Evolutionary conservation across 352 stramenopile genomes (phyloP), one percentile per base, ranked within the genome.

Genomic region (Globisporangium spinosum): DNA sequence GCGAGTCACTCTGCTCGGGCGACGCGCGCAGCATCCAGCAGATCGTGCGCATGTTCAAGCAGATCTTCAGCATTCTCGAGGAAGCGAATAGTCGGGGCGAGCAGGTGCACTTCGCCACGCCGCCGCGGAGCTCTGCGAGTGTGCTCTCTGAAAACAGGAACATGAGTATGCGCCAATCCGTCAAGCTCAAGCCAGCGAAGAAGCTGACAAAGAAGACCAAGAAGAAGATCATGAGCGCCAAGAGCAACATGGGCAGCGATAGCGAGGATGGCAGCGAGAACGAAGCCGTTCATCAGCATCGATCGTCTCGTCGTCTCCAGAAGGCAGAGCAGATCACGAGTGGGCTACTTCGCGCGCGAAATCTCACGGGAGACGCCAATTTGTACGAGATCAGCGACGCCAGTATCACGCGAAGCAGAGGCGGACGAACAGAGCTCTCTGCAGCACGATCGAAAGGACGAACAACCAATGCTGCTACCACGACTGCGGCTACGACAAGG

Each of bases 1-100:
- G 89, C 15, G 63, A 70, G 29, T 57, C 68, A 25, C 63, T 93
- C 9, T 91, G 83, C 61, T 71, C 65, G 7, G 85, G 85, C 6
- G 79, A 91, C 49, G 63, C 87, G 23, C 64, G 58, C 27, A 83
- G 75, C 55, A 89, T 93, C 40, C 57, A 68, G 25, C 75, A 75
- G 12, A 65, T 93, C 13, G 70, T 91, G 58, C 70, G 62, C 38
- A 81, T 88, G 71, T 82, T 91, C 56, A 71, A 79, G 20, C 79
- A 86, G 17, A 82, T 93, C 7, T 83, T 87, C 38, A 67, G 73
- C 2, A 70, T 90, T 23, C 67, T 93, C 45, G 82, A 87, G 58
- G 74, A 78, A 32, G 64, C 59, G 75, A 79, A 68, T n/a, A 64
- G 70, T 58, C 56, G 73, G 1, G 63, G 66, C 34, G 65, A 77